Evolutionary conservation across 768 basidiomycete species (phyloP), one percentile per base, ranked within the genome.

Genomic region (Boletus sp.): DNA sequence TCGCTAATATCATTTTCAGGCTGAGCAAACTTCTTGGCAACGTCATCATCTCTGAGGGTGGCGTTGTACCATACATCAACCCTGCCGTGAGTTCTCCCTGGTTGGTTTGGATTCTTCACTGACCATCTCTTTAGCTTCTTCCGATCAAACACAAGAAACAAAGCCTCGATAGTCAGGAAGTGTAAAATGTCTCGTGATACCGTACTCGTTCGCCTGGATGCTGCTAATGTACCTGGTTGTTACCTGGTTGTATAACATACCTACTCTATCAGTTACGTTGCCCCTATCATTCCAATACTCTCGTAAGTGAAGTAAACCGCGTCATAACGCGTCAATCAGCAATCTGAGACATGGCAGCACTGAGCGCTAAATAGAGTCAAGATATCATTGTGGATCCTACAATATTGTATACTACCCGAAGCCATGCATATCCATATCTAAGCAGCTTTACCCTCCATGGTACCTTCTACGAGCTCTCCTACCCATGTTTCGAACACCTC

Each of bases 31-130:
- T 90, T 45, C 82, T 90, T 44, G 88, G 86, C 28, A 78, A 86
- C 63, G 94, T 96, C 61, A 86, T 94, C 74, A 95, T 96, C 77
- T 94, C 92, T 35, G 92, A 96, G 73, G 94, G 94, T 76, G 94
- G 94, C 81, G 92, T 94, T 56, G 87, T 93, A 18, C 91, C 91
- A 56, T 83, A 83, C 70, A 96, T 96, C 70, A 80, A 83, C 66
- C 77, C 83, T 48, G 85, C 83, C 56, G 79, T 81, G 58, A 45
- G 68, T 56, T 20, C 2, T 32, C 17, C 4, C 28, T 36, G 2
- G 35, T 32, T 10, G 20, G 4, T 14, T 29, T 20, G 35, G 18
- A 7, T 17, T 36, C 4, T 2, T 36, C n/a, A 11, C 40, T 63
- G 52, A 59, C 11, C 5, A 1, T 7, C 15, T 20, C 9, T 28